Percentiles rank a stretch among this genome's conserved stretches.
phyloP scores from a whole-genome alignment of 176 grass and related monocot species.

The Zoysia pacifica region DNA sequence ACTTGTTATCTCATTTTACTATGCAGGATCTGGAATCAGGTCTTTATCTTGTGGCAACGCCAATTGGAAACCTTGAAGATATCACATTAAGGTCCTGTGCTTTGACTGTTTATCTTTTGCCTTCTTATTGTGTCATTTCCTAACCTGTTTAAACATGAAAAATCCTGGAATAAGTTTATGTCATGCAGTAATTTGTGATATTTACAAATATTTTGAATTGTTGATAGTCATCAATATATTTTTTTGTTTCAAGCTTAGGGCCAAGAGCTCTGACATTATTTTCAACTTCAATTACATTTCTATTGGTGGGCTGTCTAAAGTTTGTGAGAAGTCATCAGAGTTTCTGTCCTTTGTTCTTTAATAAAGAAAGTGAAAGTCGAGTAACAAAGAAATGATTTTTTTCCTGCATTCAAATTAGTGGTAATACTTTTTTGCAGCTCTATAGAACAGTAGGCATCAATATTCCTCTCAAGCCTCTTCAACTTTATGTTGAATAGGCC shows the following conservation, averaged over 20 bases:
- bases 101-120: neutral
- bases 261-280: neutral
- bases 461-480: constrained; percentile 11
- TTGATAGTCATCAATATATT: neutral
- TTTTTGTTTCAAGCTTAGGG: neutral
- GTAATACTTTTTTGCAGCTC: neutral
- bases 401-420: neutral
- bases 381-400: neutral
- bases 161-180: neutral
- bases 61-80: constrained; percentile 98
- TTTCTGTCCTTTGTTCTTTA: neutral
- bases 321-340: neutral
- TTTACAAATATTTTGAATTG: neutral
- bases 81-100: constrained; percentile 78
- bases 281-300: neutral
- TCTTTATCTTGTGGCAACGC: constrained; percentile 93
- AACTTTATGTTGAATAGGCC: neutral
- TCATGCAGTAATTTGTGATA: neutral
- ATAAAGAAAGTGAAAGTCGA: neutral
- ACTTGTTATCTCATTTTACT: constrained; percentile 15
- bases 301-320: neutral
- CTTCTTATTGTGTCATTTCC: neutral
- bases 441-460: neutral
- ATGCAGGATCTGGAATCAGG: constrained; percentile 71
- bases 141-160: neutral